Evolutionary conservation across 2,329 filamentous ascomycete genomes (phyloP), one percentile per base, ranked within the genome.

Genomic region (Colletotrichum melonis): DNA sequence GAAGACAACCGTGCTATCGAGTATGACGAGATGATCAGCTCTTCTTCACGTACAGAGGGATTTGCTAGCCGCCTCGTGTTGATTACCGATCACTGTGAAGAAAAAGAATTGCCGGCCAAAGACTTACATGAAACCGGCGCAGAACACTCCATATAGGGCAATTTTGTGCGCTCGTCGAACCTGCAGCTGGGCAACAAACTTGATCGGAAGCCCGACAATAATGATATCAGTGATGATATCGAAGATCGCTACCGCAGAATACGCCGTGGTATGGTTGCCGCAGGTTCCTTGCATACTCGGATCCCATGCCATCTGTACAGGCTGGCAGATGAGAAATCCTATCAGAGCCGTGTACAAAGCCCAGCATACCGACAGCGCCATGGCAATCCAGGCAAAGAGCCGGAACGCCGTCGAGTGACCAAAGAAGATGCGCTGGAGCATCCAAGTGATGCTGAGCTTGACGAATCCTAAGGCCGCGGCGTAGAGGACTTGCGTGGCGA

Each of bases 221-320:
- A 75, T 19, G 3, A 76, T 22, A 35, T 77, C 76, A 2, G 76
- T 76, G 16, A 76, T 63, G 8, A 77, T 73, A 32, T 77, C 76
- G 38, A 77, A 60, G 24, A 76, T 75, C 5, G 67, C 75, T n/a
- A 76, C 69, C 6, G 69, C 66, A 9, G 76, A 68, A 58, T 73
- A 75, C 6, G 74, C 74, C 9, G 62, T 26, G 5, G 55, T 74
- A 28, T 72, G 60, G 12, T 76, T 74, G 5, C 76, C 75, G 49
- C 76, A 77, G 11, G 9, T 55, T 35, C 60, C 60, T 14, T 28
- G 28, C 35, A 28, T n/a, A 38, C 60, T 63, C 26, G 75, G 78
- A 67, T 83, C 75, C 81, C 82, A 84, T 58, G 78, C 80, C 62
- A 78, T 79, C 9, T 78, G 76, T 54, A 84, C 77, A 4, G 82